A percentile compares a stretch with the other conserved stretches of the same genome.
Evolutionary conservation across 2,329 filamentous ascomycete genomes (phyloP).

Genomic region (Grosmannia serpens): DNA sequence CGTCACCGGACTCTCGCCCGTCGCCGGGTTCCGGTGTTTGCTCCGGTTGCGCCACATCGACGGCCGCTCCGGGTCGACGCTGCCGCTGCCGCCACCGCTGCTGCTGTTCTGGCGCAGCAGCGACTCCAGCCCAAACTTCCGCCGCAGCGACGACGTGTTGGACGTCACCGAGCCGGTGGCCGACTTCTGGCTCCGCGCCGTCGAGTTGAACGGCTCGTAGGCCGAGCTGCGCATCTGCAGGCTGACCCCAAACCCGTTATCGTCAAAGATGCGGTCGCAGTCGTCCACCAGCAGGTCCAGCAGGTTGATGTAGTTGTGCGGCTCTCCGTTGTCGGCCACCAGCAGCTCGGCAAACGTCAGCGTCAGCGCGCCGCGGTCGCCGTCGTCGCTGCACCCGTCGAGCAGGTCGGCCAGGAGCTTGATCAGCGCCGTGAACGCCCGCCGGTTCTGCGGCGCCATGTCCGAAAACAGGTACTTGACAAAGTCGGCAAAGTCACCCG

Average conservation of each 20-base stretch:
- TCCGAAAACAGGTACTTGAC: conserved; percentile 53
- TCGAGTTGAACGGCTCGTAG: conserved; percentile 49
- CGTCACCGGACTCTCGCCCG: conserved; percentile 52
- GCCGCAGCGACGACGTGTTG: conserved; percentile 74
- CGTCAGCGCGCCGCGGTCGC: conserved; percentile 78
- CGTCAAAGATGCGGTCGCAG: conserved; percentile 77
- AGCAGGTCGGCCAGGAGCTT: conserved; percentile 79
- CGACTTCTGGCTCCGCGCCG: conserved; percentile 41
- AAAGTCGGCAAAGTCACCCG: conserved; percentile 62
- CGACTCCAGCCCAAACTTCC: conserved; percentile 70
- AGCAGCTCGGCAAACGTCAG: conserved; percentile 81
- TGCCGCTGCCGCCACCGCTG: conserved; percentile 15
- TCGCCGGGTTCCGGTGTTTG: conserved; percentile 57
- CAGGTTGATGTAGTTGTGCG: conserved; percentile 76
- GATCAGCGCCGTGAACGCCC: conserved; percentile 73
- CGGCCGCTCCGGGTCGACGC: conserved; percentile 48
- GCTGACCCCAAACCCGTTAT: conserved; percentile 28
- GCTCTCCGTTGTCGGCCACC: conserved; percentile 52
- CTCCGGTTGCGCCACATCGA: conserved; percentile 83
- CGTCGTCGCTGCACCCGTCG: conserved; percentile 82
- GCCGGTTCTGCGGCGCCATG: conserved; percentile 57
- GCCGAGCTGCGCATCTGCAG: conserved; percentile 38
- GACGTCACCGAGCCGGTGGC: conserved; percentile 69
- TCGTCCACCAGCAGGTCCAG: conserved; percentile 84
- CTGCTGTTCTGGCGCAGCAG: conserved; percentile 72